Conservation (phyloP, 371 early-diverging fungal genomes). For the Mucor racemosus region DNA sequence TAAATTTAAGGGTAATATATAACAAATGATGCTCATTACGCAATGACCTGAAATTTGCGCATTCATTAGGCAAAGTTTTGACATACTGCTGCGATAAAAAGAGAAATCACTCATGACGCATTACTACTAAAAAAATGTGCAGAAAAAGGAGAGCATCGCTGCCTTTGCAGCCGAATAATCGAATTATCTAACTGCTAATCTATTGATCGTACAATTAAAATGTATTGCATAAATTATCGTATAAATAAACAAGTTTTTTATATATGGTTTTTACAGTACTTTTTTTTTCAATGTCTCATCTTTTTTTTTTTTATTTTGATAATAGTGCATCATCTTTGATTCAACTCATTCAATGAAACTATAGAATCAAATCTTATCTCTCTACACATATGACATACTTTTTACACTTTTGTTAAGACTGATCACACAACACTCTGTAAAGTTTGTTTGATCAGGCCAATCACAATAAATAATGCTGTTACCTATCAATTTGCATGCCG, state of each 20-base stretch:
- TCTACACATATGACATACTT: neutral
- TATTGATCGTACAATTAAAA: neutral
- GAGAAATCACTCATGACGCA: too few species aligned
- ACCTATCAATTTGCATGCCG: constrained; percentile 14
- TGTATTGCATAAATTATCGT: neutral
- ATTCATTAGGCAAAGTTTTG: too few species aligned
- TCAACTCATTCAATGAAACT: neutral
- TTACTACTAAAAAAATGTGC: too few species aligned
- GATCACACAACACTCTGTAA: neutral
- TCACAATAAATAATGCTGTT: neutral
- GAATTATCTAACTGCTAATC: neutral
- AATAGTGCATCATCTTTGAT: neutral
- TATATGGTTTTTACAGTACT: neutral
- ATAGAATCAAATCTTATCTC: constrained; percentile 7
- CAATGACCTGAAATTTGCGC: too few species aligned
- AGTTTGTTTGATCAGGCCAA: constrained; percentile 2
- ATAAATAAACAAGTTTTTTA: neutral
- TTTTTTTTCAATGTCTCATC: neutral
- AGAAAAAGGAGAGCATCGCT: neutral
- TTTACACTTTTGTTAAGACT: too few species aligned
- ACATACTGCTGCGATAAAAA: too few species aligned
- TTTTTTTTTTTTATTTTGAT: neutral
- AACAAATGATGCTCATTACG: too few species aligned
- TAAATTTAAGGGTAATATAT: too few species aligned
- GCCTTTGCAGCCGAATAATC: neutral